phyloP scores from a whole-genome alignment of 140 eudicot species.

The Ambrosia hybrid region DNA sequence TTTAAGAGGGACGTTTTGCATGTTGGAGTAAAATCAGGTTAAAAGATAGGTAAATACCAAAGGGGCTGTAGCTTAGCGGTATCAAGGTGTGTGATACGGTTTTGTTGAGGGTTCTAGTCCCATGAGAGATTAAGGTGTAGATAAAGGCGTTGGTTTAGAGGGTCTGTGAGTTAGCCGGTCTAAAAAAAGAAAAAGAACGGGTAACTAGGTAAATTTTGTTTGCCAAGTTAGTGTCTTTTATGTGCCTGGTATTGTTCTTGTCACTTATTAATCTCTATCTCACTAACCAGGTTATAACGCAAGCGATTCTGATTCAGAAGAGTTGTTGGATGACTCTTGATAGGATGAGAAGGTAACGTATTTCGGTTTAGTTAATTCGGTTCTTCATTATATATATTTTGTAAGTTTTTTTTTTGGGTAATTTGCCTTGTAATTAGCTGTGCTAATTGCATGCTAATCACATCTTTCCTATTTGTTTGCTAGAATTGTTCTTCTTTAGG shows the following conservation, averaged over 20 bases:
- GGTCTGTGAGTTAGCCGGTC: too few species aligned
- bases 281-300: constrained; percentile 68
- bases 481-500: too few species aligned
- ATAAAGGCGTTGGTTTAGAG: too few species aligned
- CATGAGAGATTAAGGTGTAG: too few species aligned
- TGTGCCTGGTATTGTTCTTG: background rate
- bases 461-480: too few species aligned
- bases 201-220: background rate
- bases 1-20: background rate
- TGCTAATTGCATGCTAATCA: background rate
- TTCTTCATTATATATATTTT: background rate
- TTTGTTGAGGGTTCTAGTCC: too few species aligned
- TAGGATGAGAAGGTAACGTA: constrained; percentile 31
- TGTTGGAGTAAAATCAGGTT: too few species aligned
- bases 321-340: constrained; percentile 49
- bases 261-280: constrained; percentile 1
- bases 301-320: constrained; percentile 91
- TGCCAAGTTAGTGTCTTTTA: background rate
- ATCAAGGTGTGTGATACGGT: too few species aligned
- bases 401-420: background rate
- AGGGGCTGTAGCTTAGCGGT: too few species aligned
- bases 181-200: background rate
- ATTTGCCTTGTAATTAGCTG: background rate
- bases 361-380: background rate
- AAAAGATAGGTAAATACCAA: background rate